These are phyloP conservation scores for Theobroma grandiflorum DNA, from an alignment of 441 rosid species.

Conservation along the genomic window DNA sequence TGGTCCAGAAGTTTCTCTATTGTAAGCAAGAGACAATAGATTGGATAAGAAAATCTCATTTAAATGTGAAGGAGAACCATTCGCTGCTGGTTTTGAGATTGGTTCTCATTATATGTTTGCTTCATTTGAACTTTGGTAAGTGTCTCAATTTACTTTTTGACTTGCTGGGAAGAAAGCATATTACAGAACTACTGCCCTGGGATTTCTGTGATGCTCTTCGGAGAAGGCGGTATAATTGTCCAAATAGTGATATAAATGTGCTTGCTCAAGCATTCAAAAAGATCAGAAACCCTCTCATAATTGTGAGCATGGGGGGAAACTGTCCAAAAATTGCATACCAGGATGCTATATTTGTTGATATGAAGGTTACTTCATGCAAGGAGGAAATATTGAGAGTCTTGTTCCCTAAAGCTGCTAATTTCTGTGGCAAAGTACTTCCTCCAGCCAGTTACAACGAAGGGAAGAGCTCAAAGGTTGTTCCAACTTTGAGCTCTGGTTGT, in stretches of 20 bases:
- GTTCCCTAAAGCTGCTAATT: constrained; percentile 29
- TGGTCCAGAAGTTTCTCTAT: constrained; percentile 31
- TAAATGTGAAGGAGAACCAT: constrained; percentile 22
- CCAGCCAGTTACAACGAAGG: neutral
- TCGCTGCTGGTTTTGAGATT: constrained; percentile 42
- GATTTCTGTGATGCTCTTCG: constrained; percentile 34
- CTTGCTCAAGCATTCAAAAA: constrained; percentile 42
- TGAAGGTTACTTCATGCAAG: constrained; percentile 32
- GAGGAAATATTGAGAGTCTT: constrained; percentile 34
- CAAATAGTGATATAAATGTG: neutral
- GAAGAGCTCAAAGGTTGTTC: neutral
- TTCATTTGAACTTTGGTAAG: constrained; percentile 44
- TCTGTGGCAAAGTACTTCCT: neutral
- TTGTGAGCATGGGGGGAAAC: constrained; percentile 21
- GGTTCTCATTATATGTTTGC: constrained; percentile 41
- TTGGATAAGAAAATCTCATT: constrained; percentile 41
- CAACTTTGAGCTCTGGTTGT: neutral
- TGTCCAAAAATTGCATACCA: neutral
- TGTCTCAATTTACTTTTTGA: constrained; percentile 11
- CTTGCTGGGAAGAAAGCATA: constrained; percentile 22
- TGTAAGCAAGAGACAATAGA: constrained; percentile 23
- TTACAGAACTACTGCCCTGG: constrained; percentile 38
- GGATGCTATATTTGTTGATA: constrained; percentile 42
- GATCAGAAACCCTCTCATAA: constrained; percentile 32
- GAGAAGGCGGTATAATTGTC: neutral